Evolutionary conservation across 177 flowering plant species (phyloP).

Genomic region (Telopea speciosissima): DNA sequence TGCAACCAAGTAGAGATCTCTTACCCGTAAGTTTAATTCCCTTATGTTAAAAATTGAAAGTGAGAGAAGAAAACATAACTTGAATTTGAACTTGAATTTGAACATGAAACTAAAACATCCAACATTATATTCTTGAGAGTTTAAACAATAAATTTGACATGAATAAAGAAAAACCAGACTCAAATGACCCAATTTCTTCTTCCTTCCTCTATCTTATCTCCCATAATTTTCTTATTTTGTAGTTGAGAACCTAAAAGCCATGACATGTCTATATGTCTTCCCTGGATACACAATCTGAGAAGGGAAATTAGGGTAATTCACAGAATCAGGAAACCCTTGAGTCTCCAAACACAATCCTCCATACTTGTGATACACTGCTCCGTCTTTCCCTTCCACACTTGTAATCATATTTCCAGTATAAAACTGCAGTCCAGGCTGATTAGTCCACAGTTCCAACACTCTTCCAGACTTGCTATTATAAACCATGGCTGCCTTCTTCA

Average conservation of each 20-base stretch:
- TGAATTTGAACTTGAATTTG: no score
- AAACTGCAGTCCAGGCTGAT: constrained; percentile 68
- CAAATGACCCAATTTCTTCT: no score
- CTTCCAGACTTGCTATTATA: constrained; percentile 46
- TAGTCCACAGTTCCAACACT: constrained; percentile 57
- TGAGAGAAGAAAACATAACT: background rate
- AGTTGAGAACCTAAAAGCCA: constrained; percentile 48
- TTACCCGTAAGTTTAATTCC: no score
- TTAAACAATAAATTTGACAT: no score
- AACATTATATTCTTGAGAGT: background rate
- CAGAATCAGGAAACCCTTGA: constrained; percentile 83
- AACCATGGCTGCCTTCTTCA: constrained; percentile 49
- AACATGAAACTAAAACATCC: background rate
- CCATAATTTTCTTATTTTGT: background rate
- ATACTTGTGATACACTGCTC: constrained; percentile 42
- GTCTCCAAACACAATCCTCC: constrained; percentile 74
- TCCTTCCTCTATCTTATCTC: no score
- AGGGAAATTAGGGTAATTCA: constrained; percentile 83
- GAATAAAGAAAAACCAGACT: no score
- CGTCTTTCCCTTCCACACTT: constrained; percentile 58
- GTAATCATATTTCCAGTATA: constrained; percentile 43
- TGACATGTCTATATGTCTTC: constrained; percentile 43
- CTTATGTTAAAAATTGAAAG: background rate
- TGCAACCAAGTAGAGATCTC: no score
- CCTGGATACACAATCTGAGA: constrained; percentile 64